Conservation (phyloP, 306 rosid genomes). For the Clitoria ternatea region DNA sequence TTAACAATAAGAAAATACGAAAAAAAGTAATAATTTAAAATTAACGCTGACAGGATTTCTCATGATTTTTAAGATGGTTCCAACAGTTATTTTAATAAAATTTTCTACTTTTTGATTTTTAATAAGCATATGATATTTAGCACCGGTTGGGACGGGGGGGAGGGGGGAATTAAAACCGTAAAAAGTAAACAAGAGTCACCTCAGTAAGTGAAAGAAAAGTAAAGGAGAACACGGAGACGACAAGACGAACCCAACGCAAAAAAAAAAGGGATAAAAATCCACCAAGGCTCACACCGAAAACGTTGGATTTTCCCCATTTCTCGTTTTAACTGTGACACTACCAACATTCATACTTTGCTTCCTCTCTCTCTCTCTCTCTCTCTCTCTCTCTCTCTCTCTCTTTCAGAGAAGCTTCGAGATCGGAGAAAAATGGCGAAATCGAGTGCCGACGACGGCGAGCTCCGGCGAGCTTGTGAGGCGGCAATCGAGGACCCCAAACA, state of each 20-base stretch:
- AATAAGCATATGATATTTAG: too few species aligned
- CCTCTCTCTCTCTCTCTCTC: background rate
- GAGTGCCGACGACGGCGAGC: slow-evolving; percentile 83
- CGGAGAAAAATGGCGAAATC: slow-evolving; percentile 80
- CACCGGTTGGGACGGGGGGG: too few species aligned
- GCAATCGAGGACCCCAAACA: slow-evolving; percentile 84
- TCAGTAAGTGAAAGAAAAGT: background rate
- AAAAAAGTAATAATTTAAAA: too few species aligned
- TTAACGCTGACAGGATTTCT: too few species aligned
- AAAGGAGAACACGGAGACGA: background rate
- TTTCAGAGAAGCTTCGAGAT: slow-evolving; percentile 26
- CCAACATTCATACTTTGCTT: background rate
- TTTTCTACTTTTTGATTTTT: too few species aligned
- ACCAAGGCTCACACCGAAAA: background rate
- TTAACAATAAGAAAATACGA: too few species aligned
- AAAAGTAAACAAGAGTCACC: background rate
- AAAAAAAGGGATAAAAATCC: background rate
- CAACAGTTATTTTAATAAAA: too few species aligned
- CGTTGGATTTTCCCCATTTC: background rate
- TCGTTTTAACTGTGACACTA: background rate
- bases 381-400: background rate
- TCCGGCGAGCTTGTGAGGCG: slow-evolving; percentile 91
- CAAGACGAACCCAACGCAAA: background rate
- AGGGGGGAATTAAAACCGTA: background rate
- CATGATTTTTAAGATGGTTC: too few species aligned